Evolutionary conservation across 352 stramenopile species (phyloP).

Genomic region (Phytophthora europaea): DNA sequence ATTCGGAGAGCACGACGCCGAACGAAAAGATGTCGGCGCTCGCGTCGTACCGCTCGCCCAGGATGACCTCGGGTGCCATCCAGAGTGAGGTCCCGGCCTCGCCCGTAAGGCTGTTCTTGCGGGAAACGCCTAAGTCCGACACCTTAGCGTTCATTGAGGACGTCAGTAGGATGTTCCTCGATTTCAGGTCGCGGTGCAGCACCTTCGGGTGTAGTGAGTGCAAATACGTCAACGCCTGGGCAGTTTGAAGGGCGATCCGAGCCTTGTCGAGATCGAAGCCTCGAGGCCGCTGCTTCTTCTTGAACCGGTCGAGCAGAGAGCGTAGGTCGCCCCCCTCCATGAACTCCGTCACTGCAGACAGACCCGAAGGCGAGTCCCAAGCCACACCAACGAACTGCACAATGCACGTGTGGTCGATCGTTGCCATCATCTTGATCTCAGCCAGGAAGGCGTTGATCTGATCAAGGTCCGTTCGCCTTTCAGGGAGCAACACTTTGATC

Average conservation of each 20-base stretch:
- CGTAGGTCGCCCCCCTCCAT: constrained; percentile 53
- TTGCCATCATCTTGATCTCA: constrained; percentile 56
- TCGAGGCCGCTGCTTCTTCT: constrained; percentile 16
- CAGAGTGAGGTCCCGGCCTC: constrained; percentile 44
- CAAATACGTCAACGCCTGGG: constrained; percentile 52
- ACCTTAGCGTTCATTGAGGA: constrained; percentile 43
- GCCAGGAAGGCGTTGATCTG: constrained; percentile 56
- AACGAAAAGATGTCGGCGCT: constrained; percentile 61
- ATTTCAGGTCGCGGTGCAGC: constrained; percentile 64
- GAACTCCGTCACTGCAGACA: constrained; percentile 55
- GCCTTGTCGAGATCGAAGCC: constrained; percentile 42
- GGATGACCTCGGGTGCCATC: constrained; percentile 54
- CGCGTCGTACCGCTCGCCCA: constrained; percentile 45
- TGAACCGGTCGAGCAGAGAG: constrained; percentile 36
- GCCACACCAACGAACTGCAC: constrained; percentile 61
- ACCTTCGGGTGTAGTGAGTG: constrained; percentile 48
- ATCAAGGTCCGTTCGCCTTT: constrained; percentile 36
- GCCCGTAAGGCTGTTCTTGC: constrained; percentile 34
- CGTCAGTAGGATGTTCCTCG: constrained; percentile 56
- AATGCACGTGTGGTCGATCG: constrained; percentile 59
- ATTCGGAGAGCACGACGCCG: constrained; percentile 45
- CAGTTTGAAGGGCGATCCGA: constrained; percentile 42
- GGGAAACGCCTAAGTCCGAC: constrained; percentile 55
- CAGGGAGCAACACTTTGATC: constrained; percentile 51
- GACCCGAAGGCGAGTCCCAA: constrained; percentile 51